These are phyloP conservation scores for Coniochaeta ligniaria DNA, from an alignment of 2,329 filamentous ascomycete species.

Conservation along the genomic window DNA sequence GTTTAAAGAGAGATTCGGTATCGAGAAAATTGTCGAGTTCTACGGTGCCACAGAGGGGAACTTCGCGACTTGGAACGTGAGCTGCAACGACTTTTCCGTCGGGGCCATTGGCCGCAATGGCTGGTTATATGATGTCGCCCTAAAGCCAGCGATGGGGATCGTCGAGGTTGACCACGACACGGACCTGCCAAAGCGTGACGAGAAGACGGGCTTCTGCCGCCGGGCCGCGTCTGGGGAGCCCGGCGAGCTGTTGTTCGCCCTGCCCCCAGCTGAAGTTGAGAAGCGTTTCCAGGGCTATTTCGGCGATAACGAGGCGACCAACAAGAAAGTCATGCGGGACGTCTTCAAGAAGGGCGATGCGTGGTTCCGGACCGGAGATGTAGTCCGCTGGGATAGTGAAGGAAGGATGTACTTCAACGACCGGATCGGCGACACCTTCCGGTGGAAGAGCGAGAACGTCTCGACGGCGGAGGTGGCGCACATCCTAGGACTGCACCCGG, in stretches of 20 bases:
- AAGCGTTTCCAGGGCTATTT: slow-evolving; percentile 77
- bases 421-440: slow-evolving; percentile 70
- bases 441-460: slow-evolving; percentile 80
- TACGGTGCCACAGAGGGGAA: slow-evolving; percentile 73
- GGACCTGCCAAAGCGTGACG: slow-evolving; percentile 60
- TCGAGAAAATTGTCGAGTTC: slow-evolving; percentile 70
- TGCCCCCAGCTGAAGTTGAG: slow-evolving; percentile 58
- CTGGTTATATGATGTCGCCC: slow-evolving; percentile 46
- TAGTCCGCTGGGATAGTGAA: slow-evolving; percentile 63
- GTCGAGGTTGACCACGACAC: slow-evolving; percentile 66
- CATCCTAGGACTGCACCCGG: slow-evolving; percentile 58
- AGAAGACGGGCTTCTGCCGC: slow-evolving; percentile 62
- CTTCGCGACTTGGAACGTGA: slow-evolving; percentile 64
- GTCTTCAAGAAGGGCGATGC: slow-evolving; percentile 71
- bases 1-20: slow-evolving; percentile 75
- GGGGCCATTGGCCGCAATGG: slow-evolving; percentile 75
- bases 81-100: slow-evolving; percentile 63
- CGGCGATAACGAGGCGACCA: slow-evolving; percentile 62
- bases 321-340: slow-evolving; percentile 65
- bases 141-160: slow-evolving; percentile 45
- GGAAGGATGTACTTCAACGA: slow-evolving; percentile 76
- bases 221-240: slow-evolving; percentile 51
- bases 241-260: slow-evolving; percentile 68
- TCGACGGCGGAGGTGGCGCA: slow-evolving; percentile 78
- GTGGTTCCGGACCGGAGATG: slow-evolving; percentile 80